Base-by-base conservation (phyloP, 139 green algal species). In the Yamagishiella unicocca region DNA sequence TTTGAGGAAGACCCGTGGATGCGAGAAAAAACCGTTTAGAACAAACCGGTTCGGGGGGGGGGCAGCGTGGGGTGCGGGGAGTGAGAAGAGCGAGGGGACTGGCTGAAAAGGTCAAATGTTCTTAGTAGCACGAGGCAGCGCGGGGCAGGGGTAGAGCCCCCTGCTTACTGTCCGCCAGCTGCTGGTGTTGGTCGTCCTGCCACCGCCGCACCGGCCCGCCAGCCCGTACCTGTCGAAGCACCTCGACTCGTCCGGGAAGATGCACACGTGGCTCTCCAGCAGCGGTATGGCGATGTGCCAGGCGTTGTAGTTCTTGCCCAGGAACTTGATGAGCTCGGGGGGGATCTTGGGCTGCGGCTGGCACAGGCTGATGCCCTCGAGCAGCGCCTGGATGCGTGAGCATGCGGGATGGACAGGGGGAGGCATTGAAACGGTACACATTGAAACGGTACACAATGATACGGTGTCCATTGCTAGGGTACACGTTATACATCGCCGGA, bases 311-410 rank as follows among this genome's bases (percentile, higher is more conserved):
- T 94, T 98, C 74, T 97, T 98, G 67, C 97, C 98, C 84, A 99
- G 94, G 93, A 98, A 99, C 88, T 97, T 97, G 87, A 99, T 99
- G 43, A 99, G 95, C 94, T 99, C 98, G 4, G 94, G 94, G 1
- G 98, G 96, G 68, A 99, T 96, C 94, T 99, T 99, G 62, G 98
- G 98, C 93, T 99, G 98, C 40, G 98, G 98, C 92, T 99, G 97
- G 86, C 90, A 96, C 80, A 99, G 90, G 35, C 90, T 95, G 76
- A 99, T 98, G 82, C 94, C 95, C 83, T 99, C 97, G 70, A 99
- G 90, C 85, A 98, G 82, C 10, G 95, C 95, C 90, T 93, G 81
- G 8, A 58, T 0, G 38, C 29, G 8, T 12, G 21, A 38, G 38
- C 38, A 4, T 37, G 68, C 7, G 6, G n/a, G 64, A 6, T 72